Conservation (phyloP, 805 yeast species). For the Cyberlindnera misumaiensis region DNA sequence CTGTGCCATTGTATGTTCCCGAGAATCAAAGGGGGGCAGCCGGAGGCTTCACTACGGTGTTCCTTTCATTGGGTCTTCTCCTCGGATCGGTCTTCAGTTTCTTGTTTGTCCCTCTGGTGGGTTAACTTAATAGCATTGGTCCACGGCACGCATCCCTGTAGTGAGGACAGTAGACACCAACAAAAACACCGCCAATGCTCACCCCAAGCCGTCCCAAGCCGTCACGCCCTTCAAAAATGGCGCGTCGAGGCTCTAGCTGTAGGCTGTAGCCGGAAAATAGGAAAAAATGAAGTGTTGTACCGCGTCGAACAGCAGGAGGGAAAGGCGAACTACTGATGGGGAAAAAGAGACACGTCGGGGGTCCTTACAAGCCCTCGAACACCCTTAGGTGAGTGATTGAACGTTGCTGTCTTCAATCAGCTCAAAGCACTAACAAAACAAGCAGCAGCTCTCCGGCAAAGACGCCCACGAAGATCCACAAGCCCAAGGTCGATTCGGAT, state of each 20-base stretch:
- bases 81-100: constrained; percentile 76
- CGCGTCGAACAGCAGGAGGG: no score
- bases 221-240: no score
- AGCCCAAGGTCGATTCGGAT: constrained; percentile 1
- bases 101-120: constrained; percentile 37
- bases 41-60: constrained; percentile 84
- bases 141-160: no score
- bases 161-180: no score
- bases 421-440: not conserved
- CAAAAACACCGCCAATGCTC: no score
- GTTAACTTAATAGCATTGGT: constrained; percentile 1
- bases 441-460: constrained; percentile 1
- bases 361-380: not conserved
- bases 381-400: constrained; percentile 1
- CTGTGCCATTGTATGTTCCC: constrained; percentile 51
- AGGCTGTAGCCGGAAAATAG: no score
- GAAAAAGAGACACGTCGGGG: no score
- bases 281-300: no score
- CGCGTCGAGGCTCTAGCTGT: no score
- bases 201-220: no score
- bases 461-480: not conserved
- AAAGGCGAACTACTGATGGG: no score
- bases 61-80: constrained; percentile 72
- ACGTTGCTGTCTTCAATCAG: not conserved
- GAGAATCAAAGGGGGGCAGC: constrained; percentile 83